Conservation (phyloP, 192 early-diverging fungal genomes). For the Funneliformis geosporum region DNA sequence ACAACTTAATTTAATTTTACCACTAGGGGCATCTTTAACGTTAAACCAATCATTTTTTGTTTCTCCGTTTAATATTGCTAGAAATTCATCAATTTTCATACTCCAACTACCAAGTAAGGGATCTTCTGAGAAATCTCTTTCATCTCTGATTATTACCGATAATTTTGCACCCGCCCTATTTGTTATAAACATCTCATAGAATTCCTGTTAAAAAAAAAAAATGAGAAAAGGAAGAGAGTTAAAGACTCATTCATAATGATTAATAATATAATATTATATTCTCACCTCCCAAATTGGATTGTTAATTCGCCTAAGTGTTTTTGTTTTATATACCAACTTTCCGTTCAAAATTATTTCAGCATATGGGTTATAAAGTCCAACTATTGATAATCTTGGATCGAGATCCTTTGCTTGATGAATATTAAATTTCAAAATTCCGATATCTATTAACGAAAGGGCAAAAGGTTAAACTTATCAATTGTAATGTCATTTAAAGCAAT, state of each 20-base stretch:
- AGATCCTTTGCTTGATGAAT: constrained; percentile 71
- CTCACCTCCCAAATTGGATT: constrained; percentile 31
- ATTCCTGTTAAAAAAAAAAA: constrained; percentile 38
- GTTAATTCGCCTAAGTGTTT: constrained; percentile 69
- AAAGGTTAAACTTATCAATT: constrained; percentile 23
- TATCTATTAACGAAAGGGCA: constrained; percentile 38
- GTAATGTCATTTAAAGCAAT: not conserved
- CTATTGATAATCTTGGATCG: constrained; percentile 44
- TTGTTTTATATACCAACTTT: constrained; percentile 54
- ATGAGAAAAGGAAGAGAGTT: too few species aligned
- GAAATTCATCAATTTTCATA: not conserved
- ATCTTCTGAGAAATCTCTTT: constrained; percentile 28
- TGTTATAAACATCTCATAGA: constrained; percentile 67
- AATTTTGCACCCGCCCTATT: constrained; percentile 61
- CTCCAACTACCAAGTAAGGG: constrained; percentile 13
- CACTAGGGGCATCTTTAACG: constrained; percentile 23
- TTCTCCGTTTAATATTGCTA: constrained; percentile 21
- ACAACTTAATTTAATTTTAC: constrained; percentile 37
- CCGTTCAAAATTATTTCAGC: constrained; percentile 61
- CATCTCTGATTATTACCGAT: constrained; percentile 63
- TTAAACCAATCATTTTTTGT: constrained; percentile 38
- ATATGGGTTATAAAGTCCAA: constrained; percentile 48
- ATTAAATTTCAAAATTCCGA: constrained; percentile 70
- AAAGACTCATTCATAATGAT: not conserved
- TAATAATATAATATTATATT: not conserved